Evolutionary conservation across 768 basidiomycete genomes (phyloP).

Genomic region (Auriculariales sp.): DNA sequence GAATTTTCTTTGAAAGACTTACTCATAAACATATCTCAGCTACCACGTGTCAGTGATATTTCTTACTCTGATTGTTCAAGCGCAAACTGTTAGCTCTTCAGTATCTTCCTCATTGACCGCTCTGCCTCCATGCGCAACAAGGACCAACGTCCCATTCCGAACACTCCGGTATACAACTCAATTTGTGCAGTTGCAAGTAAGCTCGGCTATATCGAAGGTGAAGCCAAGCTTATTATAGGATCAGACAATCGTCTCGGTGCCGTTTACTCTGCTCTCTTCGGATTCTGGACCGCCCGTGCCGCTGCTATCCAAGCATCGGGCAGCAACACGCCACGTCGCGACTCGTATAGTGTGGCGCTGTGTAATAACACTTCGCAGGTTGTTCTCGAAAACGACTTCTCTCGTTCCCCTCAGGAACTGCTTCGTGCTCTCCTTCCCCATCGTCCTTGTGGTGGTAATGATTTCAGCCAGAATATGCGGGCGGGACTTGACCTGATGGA

Average conservation of each 20-base stretch:
- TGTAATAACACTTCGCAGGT: constrained; percentile 18
- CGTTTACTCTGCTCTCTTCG: constrained; percentile 38
- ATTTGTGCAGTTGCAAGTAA: background rate
- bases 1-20: too few relatives aligned
- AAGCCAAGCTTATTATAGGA: background rate
- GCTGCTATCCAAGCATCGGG: constrained; percentile 16
- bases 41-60: constrained; percentile 39
- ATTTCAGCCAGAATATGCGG: constrained; percentile 27
- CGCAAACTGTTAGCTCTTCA: constrained; percentile 9
- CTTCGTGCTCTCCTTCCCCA: constrained; percentile 23
- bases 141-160: constrained; percentile 30
- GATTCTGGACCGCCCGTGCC: constrained; percentile 41
- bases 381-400: constrained; percentile 30
- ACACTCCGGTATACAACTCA: constrained; percentile 23
- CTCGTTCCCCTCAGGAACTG: constrained; percentile 29
- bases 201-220: background rate
- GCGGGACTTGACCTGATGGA: constrained; percentile 25
- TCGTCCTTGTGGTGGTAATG: constrained; percentile 22
- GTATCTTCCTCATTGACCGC: constrained; percentile 44
- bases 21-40: too few relatives aligned
- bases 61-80: too few relatives aligned
- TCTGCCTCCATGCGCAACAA: constrained; percentile 33
- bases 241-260: constrained; percentile 39
- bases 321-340: constrained; percentile 20
- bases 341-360: constrained; percentile 41